Conservation (phyloP, 1,284 basidiomycete species). For the Sporisorium reilianum region DNA sequence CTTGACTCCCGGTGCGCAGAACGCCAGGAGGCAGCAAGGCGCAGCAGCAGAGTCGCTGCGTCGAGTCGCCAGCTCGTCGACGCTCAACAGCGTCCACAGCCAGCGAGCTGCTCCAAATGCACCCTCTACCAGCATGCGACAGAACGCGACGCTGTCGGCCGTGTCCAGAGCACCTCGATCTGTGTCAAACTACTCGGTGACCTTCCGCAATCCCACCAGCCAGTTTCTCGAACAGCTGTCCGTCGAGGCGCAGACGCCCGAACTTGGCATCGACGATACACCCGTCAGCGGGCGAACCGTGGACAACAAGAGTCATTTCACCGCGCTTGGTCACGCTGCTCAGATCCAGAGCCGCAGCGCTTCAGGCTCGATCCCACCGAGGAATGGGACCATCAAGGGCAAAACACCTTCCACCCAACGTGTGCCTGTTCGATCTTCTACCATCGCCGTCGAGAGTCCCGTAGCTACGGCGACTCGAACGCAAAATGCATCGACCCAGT, state of each 20-base stretch:
- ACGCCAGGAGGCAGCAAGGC: not conserved
- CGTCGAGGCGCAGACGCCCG: slow-evolving; percentile 29
- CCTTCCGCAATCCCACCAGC: slow-evolving; percentile 42
- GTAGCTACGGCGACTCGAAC: not conserved
- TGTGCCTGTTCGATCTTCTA: slow-evolving; percentile 11
- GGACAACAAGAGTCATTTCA: slow-evolving; percentile 39
- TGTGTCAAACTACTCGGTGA: slow-evolving; percentile 32
- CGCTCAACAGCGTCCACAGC: slow-evolving; percentile 24
- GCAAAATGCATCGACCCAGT: not conserved
- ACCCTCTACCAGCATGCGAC: slow-evolving; percentile 1
- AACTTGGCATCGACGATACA: slow-evolving; percentile 37
- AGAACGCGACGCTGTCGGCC: slow-evolving; percentile 15
- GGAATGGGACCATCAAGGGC: slow-evolving; percentile 8
- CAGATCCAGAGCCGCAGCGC: slow-evolving; percentile 28
- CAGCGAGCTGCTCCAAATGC: slow-evolving; percentile 6
- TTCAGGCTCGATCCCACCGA: slow-evolving; percentile 4
- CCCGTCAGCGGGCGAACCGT: slow-evolving; percentile 22
- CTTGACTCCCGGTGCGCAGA: not conserved
- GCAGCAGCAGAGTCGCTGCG: slow-evolving; percentile 43
- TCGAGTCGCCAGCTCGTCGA: slow-evolving; percentile 37
- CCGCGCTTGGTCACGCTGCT: slow-evolving; percentile 43
- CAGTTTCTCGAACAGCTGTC: slow-evolving; percentile 43
- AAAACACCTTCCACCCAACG: slow-evolving; percentile 11
- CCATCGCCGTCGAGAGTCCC: slow-evolving; percentile 12
- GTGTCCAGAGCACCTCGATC: slow-evolving; percentile 21